Percentiles rank a stretch among this genome's conserved stretches.
phyloP scores from a whole-genome alignment of 768 basidiomycete genomes.

The Terana coerulea region DNA sequence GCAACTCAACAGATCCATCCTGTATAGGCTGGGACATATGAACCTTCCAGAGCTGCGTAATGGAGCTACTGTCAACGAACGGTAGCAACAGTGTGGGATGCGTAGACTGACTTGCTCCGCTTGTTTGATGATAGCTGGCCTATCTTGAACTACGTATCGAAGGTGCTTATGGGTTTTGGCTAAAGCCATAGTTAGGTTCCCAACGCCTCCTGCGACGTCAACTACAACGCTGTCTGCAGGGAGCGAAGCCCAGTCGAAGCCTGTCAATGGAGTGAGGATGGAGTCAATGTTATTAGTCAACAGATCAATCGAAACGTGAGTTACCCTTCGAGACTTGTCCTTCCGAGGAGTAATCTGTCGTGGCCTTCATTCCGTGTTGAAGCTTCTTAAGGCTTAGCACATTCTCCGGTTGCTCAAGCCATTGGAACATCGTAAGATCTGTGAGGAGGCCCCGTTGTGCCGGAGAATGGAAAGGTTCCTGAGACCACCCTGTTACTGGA shows the following conservation, averaged over 20 bases:
- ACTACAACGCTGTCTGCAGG: constrained; percentile 23
- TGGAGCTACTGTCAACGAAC: neutral
- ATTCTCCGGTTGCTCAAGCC: constrained; percentile 13
- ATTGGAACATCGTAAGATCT: constrained; percentile 9
- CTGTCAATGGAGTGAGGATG: constrained; percentile 9
- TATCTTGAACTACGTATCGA: constrained; percentile 29
- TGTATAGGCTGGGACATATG: neutral
- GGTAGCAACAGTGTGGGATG: neutral
- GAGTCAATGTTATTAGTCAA: neutral
- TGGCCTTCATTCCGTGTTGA: constrained; percentile 3
- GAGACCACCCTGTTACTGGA: constrained; percentile 18
- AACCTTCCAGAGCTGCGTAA: constrained; percentile 1
- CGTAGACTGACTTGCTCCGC: constrained; percentile 8
- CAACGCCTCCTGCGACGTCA: constrained; percentile 32
- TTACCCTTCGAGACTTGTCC: neutral
- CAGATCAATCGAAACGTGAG: neutral
- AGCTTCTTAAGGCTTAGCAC: constrained; percentile 3
- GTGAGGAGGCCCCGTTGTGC: constrained; percentile 13
- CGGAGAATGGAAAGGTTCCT: constrained; percentile 14
- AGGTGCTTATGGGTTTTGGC: constrained; percentile 20
- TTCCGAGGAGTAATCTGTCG: neutral
- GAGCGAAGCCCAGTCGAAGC: constrained; percentile 26
- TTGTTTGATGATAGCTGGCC: constrained; percentile 21
- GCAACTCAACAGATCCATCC: constrained; percentile 1
- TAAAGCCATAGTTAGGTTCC: constrained; percentile 21